phyloP scores from a whole-genome alignment of 768 basidiomycete species.

The Phaffia australis region DNA sequence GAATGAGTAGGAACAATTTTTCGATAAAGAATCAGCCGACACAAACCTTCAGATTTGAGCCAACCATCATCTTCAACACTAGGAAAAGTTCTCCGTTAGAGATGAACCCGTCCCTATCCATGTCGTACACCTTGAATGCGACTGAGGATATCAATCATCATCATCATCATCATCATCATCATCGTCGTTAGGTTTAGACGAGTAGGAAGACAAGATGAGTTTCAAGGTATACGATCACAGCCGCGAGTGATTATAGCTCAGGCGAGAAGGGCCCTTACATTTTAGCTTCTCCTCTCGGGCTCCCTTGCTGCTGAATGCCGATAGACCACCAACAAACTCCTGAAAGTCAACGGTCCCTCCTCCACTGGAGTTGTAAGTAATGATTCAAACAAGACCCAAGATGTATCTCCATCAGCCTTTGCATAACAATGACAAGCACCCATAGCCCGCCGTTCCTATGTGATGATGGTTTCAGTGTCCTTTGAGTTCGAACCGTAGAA shows the following conservation, averaged over 20 bases:
- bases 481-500: too few species aligned
- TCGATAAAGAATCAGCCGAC: background rate
- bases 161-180: background rate
- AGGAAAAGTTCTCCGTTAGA: conserved; percentile 97
- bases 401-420: too few species aligned
- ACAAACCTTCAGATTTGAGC: conserved; percentile 86
- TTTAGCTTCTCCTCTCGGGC: conserved; percentile 91
- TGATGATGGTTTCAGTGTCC: too few species aligned
- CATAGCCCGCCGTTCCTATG: too few species aligned
- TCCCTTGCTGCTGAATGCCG: conserved; percentile 93
- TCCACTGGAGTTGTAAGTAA: conserved; percentile 51
- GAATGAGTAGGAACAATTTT: background rate
- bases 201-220: background rate
- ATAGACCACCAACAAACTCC: conserved; percentile 94
- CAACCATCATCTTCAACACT: conserved; percentile 99
- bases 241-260: background rate
- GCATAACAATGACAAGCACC: too few species aligned
- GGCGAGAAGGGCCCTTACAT: conserved; percentile 49
- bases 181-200: too few species aligned
- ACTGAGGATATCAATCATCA: conserved; percentile 45
- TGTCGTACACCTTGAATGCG: conserved; percentile 99
- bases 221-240: background rate
- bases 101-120: conserved; percentile 94
- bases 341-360: conserved; percentile 98
- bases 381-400: background rate